Conservation (phyloP, 805 yeast genomes). For the Debaryomyces castellii region DNA sequence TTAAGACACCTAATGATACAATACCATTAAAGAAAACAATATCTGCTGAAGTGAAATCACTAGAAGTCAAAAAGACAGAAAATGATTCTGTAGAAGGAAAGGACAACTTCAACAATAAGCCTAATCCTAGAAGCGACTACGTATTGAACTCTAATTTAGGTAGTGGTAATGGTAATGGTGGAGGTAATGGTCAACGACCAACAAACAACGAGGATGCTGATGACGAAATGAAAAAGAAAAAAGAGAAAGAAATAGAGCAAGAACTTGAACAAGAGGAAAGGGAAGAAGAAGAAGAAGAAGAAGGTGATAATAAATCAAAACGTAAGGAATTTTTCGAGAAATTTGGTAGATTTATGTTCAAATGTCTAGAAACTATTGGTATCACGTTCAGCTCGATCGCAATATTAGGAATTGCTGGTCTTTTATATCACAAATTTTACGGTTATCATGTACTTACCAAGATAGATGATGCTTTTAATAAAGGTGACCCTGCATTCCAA, state of each 20-base stretch:
- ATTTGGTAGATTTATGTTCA: slow-evolving; percentile 29
- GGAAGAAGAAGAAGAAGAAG: slow-evolving; percentile 13
- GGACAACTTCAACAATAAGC: too few relatives aligned
- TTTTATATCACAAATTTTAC: slow-evolving; percentile 66
- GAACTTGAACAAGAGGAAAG: slow-evolving; percentile 11
- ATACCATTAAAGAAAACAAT: slow-evolving; percentile 10
- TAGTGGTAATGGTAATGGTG: slow-evolving; percentile 7
- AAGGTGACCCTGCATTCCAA: slow-evolving; percentile 64
- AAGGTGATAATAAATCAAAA: slow-evolving; percentile 13
- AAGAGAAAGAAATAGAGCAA: slow-evolving; percentile 7
- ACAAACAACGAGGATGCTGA: slow-evolving; percentile 8
- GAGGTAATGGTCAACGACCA: slow-evolving; percentile 3
- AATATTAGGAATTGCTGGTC: slow-evolving; percentile 70
- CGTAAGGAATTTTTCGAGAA: slow-evolving; percentile 18
- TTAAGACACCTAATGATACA: slow-evolving; percentile 8
- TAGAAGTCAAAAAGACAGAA: slow-evolving; percentile 2
- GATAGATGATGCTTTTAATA: slow-evolving; percentile 65
- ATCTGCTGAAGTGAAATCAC: slow-evolving; percentile 2
- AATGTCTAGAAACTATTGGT: slow-evolving; percentile 65
- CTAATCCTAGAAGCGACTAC: too few relatives aligned
- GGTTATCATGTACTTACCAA: slow-evolving; percentile 58
- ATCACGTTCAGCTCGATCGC: slow-evolving; percentile 69
- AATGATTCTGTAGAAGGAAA: too few relatives aligned
- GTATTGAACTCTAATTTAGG: slow-evolving; percentile 1
- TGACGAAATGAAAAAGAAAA: slow-evolving; percentile 8